phyloP scores from a whole-genome alignment of 2,329 filamentous ascomycete species.

The Fonsecaea erecta region DNA sequence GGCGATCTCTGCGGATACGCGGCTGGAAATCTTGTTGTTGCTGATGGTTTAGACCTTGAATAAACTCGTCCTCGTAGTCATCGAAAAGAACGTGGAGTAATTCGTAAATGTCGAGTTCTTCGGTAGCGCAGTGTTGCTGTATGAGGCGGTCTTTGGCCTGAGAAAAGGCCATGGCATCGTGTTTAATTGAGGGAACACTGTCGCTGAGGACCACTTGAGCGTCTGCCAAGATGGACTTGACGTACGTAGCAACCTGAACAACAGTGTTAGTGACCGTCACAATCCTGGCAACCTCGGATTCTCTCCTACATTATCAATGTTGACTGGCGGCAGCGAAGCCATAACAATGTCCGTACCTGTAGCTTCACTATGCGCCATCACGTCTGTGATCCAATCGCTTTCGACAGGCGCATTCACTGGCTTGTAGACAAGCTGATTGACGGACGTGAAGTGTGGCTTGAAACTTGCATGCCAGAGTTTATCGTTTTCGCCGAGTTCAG shows the following conservation, averaged over 20 bases:
- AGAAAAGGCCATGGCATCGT: slow-evolving; percentile 40
- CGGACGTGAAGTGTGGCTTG: slow-evolving; percentile 37
- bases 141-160: slow-evolving; percentile 38
- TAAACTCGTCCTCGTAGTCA: slow-evolving; percentile 54
- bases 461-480: slow-evolving; percentile 72
- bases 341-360: slow-evolving; percentile 11
- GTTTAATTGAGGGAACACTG: slow-evolving; percentile 61
- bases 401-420: slow-evolving; percentile 2
- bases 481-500: slow-evolving; percentile 63
- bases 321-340: slow-evolving; percentile 25
- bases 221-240: slow-evolving; percentile 24
- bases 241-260: slow-evolving; percentile 19
- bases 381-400: slow-evolving; percentile 14
- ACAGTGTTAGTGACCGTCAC: slow-evolving; percentile 8
- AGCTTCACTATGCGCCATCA: slow-evolving; percentile 9
- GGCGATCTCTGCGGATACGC: slow-evolving; percentile 55
- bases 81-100: slow-evolving; percentile 83
- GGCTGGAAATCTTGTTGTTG: slow-evolving; percentile 47
- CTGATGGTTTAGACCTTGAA: slow-evolving; percentile 47
- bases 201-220: slow-evolving; percentile 54
- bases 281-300: neutral
- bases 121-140: slow-evolving; percentile 26
- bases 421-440: slow-evolving; percentile 31
- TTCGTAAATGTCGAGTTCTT: slow-evolving; percentile 71
- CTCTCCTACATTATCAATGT: slow-evolving; percentile 7